Evolutionary conservation across 2,329 filamentous ascomycete genomes (phyloP).

Genomic region (Periconia sp.): DNA sequence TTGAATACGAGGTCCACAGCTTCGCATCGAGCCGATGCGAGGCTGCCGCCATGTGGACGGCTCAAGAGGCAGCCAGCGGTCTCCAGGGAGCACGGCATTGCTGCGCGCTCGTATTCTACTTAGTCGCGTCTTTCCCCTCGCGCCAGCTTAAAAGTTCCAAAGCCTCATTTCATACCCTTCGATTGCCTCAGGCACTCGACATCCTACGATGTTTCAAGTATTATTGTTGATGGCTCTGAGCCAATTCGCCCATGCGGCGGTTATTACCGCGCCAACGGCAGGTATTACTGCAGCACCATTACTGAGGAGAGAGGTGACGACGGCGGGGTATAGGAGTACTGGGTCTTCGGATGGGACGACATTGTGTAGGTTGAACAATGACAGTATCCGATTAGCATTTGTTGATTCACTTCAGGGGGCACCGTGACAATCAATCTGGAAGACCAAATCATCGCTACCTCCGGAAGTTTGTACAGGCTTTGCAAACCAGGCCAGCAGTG

Average conservation of each 20-base stretch:
- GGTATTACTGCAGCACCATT: constrained; percentile 12
- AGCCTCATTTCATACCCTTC: too few species aligned
- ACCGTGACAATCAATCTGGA: constrained; percentile 14
- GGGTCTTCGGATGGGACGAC: constrained; percentile 13
- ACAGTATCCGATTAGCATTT: not conserved
- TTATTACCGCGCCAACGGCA: constrained; percentile 12
- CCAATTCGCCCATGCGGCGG: constrained; percentile 6
- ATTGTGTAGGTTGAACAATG: constrained; percentile 8
- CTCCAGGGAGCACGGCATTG: too few species aligned
- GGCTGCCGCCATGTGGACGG: too few species aligned
- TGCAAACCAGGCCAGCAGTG: constrained; percentile 8
- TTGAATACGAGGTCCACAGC: too few species aligned
- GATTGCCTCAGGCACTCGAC: too few species aligned
- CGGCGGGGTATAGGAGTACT: constrained; percentile 15
- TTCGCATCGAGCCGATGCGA: too few species aligned
- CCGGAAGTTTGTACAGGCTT: constrained; percentile 11
- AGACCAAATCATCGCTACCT: constrained; percentile 12
- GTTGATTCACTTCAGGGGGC: constrained; percentile 13
- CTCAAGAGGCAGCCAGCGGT: too few species aligned
- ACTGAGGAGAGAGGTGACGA: constrained; percentile 12
- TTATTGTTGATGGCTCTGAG: constrained; percentile 8
- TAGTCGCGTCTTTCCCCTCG: too few species aligned
- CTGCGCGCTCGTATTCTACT: too few species aligned
- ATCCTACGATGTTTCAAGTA: not conserved
- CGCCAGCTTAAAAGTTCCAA: too few species aligned